Evolutionary conservation across 345 rosid species (phyloP).

Genomic region (Mercurialis annua): DNA sequence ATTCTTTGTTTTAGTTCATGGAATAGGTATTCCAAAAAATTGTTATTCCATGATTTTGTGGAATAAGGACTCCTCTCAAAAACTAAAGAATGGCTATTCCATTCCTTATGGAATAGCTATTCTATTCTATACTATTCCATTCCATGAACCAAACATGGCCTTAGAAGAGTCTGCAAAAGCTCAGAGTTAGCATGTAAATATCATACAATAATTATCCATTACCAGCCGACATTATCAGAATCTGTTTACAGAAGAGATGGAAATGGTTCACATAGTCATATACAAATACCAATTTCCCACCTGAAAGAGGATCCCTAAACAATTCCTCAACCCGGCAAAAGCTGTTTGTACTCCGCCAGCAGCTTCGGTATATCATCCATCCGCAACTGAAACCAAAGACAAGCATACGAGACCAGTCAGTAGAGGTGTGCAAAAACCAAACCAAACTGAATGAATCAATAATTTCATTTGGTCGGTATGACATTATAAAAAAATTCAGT

Average conservation of each 20-base stretch:
- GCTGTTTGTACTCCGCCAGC: slow-evolving; percentile 66
- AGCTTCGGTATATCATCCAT: slow-evolving; percentile 77
- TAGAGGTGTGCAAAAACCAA: too few relatives aligned
- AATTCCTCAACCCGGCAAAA: slow-evolving; percentile 34
- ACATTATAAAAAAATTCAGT: too few relatives aligned
- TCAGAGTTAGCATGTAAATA: neutral
- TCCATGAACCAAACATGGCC: too few relatives aligned
- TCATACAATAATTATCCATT: neutral
- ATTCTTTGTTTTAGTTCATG: too few relatives aligned
- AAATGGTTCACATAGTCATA: neutral
- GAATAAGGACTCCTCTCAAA: too few relatives aligned
- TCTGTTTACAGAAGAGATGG: neutral
- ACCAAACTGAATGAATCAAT: too few relatives aligned
- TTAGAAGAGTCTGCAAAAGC: neutral
- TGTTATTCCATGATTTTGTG: too few relatives aligned
- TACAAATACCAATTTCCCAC: neutral
- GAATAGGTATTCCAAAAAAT: too few relatives aligned
- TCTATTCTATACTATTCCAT: too few relatives aligned
- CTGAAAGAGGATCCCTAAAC: neutral
- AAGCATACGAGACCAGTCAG: neutral
- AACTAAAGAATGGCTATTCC: too few relatives aligned
- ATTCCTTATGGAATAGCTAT: too few relatives aligned
- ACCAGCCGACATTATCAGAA: neutral
- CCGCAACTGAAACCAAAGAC: slow-evolving; percentile 52
- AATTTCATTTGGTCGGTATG: too few relatives aligned